Conservation (phyloP, 2,329 filamentous ascomycete species). For the Talaromyces sp. region DNA sequence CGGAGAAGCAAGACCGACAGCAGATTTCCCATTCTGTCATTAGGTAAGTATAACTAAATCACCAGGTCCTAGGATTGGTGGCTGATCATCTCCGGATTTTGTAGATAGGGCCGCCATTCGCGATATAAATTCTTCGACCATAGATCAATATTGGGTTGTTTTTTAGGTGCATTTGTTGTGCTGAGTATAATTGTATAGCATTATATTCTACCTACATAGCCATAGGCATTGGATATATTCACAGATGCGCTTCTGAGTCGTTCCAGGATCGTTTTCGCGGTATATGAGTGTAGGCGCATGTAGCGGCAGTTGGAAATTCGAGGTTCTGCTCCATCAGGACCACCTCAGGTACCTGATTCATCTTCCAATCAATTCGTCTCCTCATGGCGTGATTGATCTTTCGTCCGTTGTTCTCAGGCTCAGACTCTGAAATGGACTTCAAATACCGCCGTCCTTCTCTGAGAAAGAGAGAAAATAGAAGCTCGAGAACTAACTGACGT, state of each 20-base stretch:
- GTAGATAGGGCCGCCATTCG: neutral
- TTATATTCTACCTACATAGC: neutral
- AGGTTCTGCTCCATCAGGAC: neutral
- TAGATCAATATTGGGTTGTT: neutral
- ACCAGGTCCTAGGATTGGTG: neutral
- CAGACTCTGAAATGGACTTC: neutral
- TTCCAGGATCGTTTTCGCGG: neutral
- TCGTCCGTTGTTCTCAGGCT: too few relatives aligned
- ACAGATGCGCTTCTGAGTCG: neutral
- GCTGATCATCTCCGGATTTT: neutral
- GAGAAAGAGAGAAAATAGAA: neutral
- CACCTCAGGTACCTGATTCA: neutral
- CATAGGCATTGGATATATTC: neutral
- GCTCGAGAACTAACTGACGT: too few relatives aligned
- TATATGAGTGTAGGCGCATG: constrained; percentile 3
- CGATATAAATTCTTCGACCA: neutral
- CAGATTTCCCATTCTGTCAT: neutral
- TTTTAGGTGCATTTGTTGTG: neutral
- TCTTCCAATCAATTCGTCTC: neutral
- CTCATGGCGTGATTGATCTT: neutral
- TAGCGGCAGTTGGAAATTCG: constrained; percentile 7
- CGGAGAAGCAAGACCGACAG: neutral
- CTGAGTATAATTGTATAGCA: neutral
- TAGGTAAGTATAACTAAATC: neutral
- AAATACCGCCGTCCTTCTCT: neutral